These are phyloP conservation scores for Allomyces javanicus DNA, from an alignment of 192 early-diverging fungal species.

Conservation along the genomic window DNA sequence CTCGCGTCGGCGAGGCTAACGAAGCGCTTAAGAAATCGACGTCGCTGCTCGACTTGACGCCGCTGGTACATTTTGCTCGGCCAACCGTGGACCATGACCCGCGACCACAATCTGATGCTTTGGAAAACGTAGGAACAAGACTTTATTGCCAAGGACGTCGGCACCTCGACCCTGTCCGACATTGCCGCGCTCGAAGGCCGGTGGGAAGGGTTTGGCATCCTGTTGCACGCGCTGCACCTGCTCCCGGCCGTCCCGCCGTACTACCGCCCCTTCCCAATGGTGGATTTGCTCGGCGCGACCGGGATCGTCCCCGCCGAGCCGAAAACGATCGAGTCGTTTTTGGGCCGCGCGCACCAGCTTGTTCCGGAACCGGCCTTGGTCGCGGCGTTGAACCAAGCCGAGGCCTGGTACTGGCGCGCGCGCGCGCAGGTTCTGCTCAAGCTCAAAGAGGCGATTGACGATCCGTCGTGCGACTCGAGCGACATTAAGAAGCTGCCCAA, in stretches of 20 bases:
- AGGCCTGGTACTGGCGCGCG: constrained; percentile 45
- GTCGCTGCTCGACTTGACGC: background rate
- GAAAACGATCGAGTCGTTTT: constrained; percentile 25
- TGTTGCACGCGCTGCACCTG: background rate
- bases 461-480: background rate
- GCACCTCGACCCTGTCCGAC: background rate
- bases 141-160: background rate
- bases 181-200: background rate
- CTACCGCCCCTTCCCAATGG: constrained; percentile 26
- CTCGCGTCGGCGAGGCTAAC: background rate
- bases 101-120: background rate
- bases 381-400: constrained; percentile 19
- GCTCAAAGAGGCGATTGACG: background rate
- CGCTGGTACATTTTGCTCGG: background rate
- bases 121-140: background rate
- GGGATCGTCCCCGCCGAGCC: constrained; percentile 34
- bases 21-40: background rate
- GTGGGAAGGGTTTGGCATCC: background rate
- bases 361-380: constrained; percentile 7
- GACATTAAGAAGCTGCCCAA: background rate
- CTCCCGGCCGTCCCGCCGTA: constrained; percentile 21
- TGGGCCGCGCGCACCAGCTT: constrained; percentile 14
- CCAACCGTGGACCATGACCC: background rate
- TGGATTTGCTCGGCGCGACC: constrained; percentile 26
- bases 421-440: constrained; percentile 32